These are phyloP conservation scores for Flaveria floridana DNA, from an alignment of 140 eudicot genomes.

Conservation along the genomic window DNA sequence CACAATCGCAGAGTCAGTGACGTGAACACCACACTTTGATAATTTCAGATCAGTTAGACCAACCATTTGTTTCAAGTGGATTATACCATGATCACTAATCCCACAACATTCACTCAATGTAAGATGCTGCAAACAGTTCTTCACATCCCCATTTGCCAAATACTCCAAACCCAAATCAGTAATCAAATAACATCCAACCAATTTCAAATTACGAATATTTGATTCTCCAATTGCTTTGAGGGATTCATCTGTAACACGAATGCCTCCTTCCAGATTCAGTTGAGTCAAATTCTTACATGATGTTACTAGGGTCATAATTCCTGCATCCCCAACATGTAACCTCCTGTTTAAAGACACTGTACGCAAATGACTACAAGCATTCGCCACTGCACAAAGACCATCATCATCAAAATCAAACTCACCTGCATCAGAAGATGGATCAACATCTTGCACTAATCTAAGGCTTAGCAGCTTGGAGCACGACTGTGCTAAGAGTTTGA, in stretches of 20 bases:
- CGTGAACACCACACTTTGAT: constrained; percentile 20
- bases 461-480: constrained; percentile 8
- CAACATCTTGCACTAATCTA: background rate
- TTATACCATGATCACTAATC: constrained; percentile 26
- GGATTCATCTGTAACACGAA: constrained; percentile 22
- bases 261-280: constrained; percentile 24
- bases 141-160: constrained; percentile 20
- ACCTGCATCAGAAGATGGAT: background rate
- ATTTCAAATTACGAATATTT: constrained; percentile 1
- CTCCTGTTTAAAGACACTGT: constrained; percentile 15
- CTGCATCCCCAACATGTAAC: constrained; percentile 27
- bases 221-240: constrained; percentile 31
- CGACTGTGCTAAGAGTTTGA: constrained; percentile 22
- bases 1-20: constrained; percentile 12
- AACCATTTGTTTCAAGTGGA: constrained; percentile 16
- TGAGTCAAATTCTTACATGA: constrained; percentile 10
- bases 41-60: constrained; percentile 8
- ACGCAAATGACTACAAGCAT: constrained; percentile 16
- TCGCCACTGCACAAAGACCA: constrained; percentile 31
- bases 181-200: constrained; percentile 22
- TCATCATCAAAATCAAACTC: constrained; percentile 36
- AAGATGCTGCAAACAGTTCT: background rate
- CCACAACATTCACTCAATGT: constrained; percentile 13
- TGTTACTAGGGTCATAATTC: constrained; percentile 14
- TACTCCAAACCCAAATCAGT: constrained; percentile 28